Evolutionary conservation across 371 early-diverging fungal species (phyloP).

Genomic region (Mucor racemosus): DNA sequence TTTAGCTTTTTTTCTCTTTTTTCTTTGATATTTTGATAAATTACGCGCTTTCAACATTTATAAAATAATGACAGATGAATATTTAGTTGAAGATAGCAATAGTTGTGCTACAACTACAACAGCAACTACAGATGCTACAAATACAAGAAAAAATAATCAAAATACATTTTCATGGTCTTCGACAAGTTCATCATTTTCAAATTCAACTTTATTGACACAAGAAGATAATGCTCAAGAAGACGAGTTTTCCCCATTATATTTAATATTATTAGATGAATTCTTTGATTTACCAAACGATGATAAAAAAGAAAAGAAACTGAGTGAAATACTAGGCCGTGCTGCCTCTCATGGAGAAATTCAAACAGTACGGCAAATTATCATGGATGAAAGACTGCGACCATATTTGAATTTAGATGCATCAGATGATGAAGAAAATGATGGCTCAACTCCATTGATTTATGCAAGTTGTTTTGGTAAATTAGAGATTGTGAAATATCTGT

Average conservation of each 20-base stretch:
- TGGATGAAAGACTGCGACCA: slow-evolving; percentile 9
- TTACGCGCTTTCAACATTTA: background rate
- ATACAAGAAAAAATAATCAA: slow-evolving; percentile 10
- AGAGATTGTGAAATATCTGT: slow-evolving; percentile 61
- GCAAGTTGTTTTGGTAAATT: slow-evolving; percentile 88
- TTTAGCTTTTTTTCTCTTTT: background rate
- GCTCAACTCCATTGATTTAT: slow-evolving; percentile 80
- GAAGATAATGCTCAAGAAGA: background rate
- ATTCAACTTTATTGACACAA: slow-evolving; percentile 2
- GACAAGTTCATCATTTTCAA: slow-evolving; percentile 16
- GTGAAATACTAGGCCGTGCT: slow-evolving; percentile 19
- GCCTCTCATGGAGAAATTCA: slow-evolving; percentile 28
- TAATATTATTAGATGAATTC: background rate
- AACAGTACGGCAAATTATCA: slow-evolving; percentile 15
- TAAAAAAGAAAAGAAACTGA: slow-evolving; percentile 6
- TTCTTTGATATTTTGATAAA: background rate
- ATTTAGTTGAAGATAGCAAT: background rate
- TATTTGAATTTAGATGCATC: slow-evolving; percentile 23
- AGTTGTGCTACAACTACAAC: background rate
- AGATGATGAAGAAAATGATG: slow-evolving; percentile 79
- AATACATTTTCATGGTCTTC: slow-evolving; percentile 24
- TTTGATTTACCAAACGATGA: background rate
- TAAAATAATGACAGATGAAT: background rate
- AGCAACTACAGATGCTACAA: background rate
- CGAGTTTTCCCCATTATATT: background rate